Conservation (phyloP, 345 rosid genomes). For the Lenwebbia sp. region DNA sequence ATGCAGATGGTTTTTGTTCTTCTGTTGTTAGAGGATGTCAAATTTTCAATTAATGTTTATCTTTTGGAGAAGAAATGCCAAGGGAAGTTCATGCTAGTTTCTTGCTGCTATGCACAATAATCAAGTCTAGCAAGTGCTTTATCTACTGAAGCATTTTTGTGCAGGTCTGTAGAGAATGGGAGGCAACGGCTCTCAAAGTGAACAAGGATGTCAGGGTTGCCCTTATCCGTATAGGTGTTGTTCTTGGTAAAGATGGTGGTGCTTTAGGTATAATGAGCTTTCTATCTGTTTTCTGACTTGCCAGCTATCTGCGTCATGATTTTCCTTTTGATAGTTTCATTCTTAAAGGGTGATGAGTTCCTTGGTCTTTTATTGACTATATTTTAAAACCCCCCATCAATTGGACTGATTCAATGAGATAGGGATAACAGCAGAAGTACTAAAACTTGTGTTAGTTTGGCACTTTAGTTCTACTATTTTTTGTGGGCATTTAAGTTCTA, state of each 20-base stretch:
- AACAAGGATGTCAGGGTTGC: slow-evolving; percentile 69
- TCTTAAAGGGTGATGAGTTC: neutral
- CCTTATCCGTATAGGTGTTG: slow-evolving; percentile 87
- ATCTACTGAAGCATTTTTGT: neutral
- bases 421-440: neutral
- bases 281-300: neutral
- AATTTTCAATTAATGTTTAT: neutral
- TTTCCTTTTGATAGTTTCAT: neutral
- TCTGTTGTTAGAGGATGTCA: neutral
- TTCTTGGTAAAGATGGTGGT: slow-evolving; percentile 96
- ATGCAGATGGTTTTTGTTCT: neutral
- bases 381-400: neutral
- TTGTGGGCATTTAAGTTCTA: neutral
- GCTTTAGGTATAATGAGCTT: slow-evolving; percentile 53
- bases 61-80: neutral
- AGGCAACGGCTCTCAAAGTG: slow-evolving; percentile 62
- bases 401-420: neutral
- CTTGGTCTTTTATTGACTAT: neutral
- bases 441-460: neutral
- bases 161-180: slow-evolving; percentile 98
- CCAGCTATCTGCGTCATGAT: neutral
- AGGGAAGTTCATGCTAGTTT: neutral
- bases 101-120: neutral
- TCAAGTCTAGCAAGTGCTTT: neutral
- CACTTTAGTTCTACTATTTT: neutral